phyloP scores from a whole-genome alignment of 805 yeast species.

The Starmerella roubikii region DNA sequence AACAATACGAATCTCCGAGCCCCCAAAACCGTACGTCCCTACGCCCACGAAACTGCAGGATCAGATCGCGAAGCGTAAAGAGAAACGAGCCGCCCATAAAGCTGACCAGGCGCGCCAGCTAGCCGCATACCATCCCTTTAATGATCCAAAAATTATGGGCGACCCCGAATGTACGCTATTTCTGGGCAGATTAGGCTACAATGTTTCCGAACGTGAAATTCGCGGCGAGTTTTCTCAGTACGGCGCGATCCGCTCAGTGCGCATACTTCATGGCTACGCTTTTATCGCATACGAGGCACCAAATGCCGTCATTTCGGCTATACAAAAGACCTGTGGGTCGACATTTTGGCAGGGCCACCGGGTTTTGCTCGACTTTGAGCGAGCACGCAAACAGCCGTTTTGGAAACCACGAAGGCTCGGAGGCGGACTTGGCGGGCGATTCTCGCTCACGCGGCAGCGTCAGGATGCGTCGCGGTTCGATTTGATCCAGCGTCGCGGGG shows the following conservation, averaged over 20 bases:
- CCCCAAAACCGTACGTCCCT: background rate
- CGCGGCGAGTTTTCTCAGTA: slow-evolving; percentile 45
- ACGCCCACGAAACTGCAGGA: slow-evolving; percentile 21
- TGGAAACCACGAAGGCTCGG: slow-evolving; percentile 44
- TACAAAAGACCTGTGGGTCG: slow-evolving; percentile 40
- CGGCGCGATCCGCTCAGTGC: slow-evolving; percentile 55
- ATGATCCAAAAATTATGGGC: slow-evolving; percentile 44
- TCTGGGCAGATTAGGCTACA: slow-evolving; percentile 56
- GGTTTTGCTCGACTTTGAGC: slow-evolving; percentile 32
- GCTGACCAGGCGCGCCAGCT: slow-evolving; percentile 21
- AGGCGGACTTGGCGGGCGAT: slow-evolving; percentile 77
- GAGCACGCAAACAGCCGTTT: slow-evolving; percentile 26
- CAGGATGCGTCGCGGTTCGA: slow-evolving; percentile 9
- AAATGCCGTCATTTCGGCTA: slow-evolving; percentile 47
- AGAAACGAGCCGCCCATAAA: slow-evolving; percentile 12
- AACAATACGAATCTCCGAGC: background rate
- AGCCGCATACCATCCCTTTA: slow-evolving; percentile 38
- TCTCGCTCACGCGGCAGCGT: slow-evolving; percentile 5
- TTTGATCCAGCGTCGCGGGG: slow-evolving; percentile 1
- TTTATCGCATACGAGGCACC: slow-evolving; percentile 59
- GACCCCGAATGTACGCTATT: slow-evolving; percentile 75
- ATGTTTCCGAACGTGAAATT: slow-evolving; percentile 52
- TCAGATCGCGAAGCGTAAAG: slow-evolving; percentile 22
- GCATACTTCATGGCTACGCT: slow-evolving; percentile 70
- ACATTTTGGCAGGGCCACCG: slow-evolving; percentile 38